Base-by-base conservation (phyloP, 2,329 filamentous ascomycete genomes). In the Diaporthe sp. region DNA sequence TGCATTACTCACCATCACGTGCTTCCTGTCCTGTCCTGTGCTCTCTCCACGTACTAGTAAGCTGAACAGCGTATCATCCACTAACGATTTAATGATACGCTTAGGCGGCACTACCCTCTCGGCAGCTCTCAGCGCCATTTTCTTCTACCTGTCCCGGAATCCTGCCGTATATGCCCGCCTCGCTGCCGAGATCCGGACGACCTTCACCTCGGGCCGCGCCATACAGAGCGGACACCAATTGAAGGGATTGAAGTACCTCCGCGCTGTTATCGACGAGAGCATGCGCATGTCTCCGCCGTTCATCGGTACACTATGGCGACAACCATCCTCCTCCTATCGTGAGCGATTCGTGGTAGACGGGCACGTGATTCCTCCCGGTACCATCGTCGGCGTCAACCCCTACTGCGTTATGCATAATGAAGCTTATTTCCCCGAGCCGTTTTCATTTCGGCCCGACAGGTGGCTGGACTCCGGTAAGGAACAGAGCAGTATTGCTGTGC, bases 121-220 rank as follows among this genome's bases (percentile, higher is more conserved):
- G 4, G 47, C 66, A 25, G 50, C 58, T 35, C 28, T 76, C 17
- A 72, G 55, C 35, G 72, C 72, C 22, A 35, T 60, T 1, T 76
- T 76, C 38, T 76, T 74, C 60, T 76, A 76, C 35, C 74, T 74
- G 4, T 76, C 74, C 22, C 74, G 74, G 2, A 6, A 74, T 22
- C 58, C 55, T 30, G 6, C 45, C 25, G 71, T 60, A n/a, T 76
- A 76, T 35, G 33, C 55, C 12, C 55, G 40, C 7, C 74, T 76
- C 13, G 33, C 74, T 4, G 19, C 40, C n/a, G 74, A 76, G 28
- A 42, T 76, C 28, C 72, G 72, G 19, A 54, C 57, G 3, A 72
- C 28, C 0, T 76, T 74, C 50, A 17, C 67, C 4, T 28, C 55
- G 6, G 74, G 58, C 17, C 35, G 50, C 10, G 72, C 33, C 7